Evolutionary conservation across 768 basidiomycete genomes (phyloP), one percentile per base, ranked within the genome.

Genomic region (Chalciporus piperatus): DNA sequence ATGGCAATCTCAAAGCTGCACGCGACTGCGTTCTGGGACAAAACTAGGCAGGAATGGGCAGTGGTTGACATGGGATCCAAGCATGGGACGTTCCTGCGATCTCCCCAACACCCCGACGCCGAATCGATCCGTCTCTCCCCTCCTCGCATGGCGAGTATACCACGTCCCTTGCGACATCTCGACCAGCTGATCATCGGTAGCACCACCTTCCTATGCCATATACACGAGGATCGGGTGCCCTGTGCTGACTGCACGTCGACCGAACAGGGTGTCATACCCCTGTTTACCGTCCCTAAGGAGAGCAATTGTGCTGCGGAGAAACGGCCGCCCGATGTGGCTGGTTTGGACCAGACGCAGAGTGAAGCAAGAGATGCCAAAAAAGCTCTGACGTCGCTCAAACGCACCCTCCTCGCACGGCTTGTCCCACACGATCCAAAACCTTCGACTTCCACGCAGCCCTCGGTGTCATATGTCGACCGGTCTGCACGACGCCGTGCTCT

Each of bases 61-160:
- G 70, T 89, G 27, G 88, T 91, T 10, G 91, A 93, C 64, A 88
- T 88, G 84, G 91, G 88, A 10, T 89, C 87, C 47, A 86, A 83
- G 66, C 91, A 93, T 57, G 91, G 91, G 4, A 92, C 90, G 1
- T 92, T 84, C 64, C 49, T 89, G n/a, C 59, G 64, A 17, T 48
- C 55, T 25, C 56, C 62, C 17, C 63, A 22, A 32, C 61, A 46
- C n/a, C 48, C 48, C 17, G 56, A 54, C 42, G 35, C 38, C 11
- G 52, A 56, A 13, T 79, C 80, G 16, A 56, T 64, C 42, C 78
- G 87, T 42, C 71, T 92, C 41, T 90, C 89, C 28, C 77, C 80
- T 37, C 65, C 84, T 32, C 79, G 84, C 47, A 71, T 75, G 45
- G 84, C 89, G 43, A 91, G 89, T 67, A 68, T 85, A 52, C 89